These are phyloP conservation scores for Fusarium oxysporum DNA, from an alignment of 2,329 filamentous ascomycete species.

Conservation along the genomic window DNA sequence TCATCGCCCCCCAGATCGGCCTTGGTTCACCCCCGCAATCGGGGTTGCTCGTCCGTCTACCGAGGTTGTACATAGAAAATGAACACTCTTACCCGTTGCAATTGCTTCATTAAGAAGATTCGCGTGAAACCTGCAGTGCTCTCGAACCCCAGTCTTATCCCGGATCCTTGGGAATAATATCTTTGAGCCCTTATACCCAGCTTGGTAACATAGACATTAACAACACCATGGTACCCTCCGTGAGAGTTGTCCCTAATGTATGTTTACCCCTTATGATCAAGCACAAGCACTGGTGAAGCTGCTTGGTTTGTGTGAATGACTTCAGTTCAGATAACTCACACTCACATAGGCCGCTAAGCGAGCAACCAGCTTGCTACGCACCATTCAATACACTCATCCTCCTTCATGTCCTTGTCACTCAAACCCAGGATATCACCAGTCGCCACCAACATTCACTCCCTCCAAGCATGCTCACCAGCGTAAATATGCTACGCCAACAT, in stretches of 20 bases:
- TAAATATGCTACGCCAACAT: slow-evolving; percentile 78
- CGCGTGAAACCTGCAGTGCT: background rate
- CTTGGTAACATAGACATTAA: slow-evolving; percentile 14
- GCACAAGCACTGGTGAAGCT: background rate
- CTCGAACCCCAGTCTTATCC: slow-evolving; percentile 8
- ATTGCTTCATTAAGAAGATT: slow-evolving; percentile 12
- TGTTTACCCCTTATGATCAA: slow-evolving; percentile 18
- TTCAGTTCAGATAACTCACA: slow-evolving; percentile 6
- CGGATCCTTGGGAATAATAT: background rate
- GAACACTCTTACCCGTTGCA: slow-evolving; percentile 24
- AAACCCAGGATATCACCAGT: slow-evolving; percentile 83
- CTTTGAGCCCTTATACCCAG: background rate
- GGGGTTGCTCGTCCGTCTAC: slow-evolving; percentile 34
- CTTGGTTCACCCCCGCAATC: slow-evolving; percentile 35
- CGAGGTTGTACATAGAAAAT: slow-evolving; percentile 35
- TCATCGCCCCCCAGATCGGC: slow-evolving; percentile 32
- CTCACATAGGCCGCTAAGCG: slow-evolving; percentile 66
- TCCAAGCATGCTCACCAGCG: slow-evolving; percentile 55
- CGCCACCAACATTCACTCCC: slow-evolving; percentile 67
- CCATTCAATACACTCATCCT: slow-evolving; percentile 91
- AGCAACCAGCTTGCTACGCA: slow-evolving; percentile 80
- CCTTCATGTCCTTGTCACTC: slow-evolving; percentile 93
- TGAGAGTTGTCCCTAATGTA: slow-evolving; percentile 52
- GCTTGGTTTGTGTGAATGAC: background rate
- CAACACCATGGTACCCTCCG: slow-evolving; percentile 45